A percentile compares a stretch with the other conserved stretches of the same genome.
Conservation (phyloP, 2,329 filamentous ascomycete species). For the Neonectria neomacrospora region DNA sequence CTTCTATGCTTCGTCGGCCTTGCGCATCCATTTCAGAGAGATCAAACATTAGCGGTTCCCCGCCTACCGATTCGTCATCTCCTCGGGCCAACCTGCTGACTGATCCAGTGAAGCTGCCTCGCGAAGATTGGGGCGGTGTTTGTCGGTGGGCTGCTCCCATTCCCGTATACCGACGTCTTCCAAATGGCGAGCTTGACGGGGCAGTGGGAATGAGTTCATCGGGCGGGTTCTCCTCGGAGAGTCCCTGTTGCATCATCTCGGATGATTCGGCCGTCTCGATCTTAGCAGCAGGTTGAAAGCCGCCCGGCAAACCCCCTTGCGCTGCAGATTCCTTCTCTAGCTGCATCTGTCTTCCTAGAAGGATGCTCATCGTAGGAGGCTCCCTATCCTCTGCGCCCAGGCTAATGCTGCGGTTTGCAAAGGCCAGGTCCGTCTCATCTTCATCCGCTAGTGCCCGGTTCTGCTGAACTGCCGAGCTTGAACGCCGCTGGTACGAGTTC, state of each 20-base stretch:
- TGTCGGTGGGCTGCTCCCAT: conserved; percentile 53
- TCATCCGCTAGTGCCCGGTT: conserved; percentile 65
- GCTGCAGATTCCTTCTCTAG: conserved; percentile 48
- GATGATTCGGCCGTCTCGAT: conserved; percentile 53
- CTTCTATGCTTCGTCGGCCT: conserved; percentile 68
- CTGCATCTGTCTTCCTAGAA: conserved; percentile 61
- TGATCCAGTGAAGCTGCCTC: conserved; percentile 59
- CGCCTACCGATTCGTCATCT: conserved; percentile 66
- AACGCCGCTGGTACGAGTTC: conserved; percentile 66
- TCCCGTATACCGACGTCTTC: conserved; percentile 59
- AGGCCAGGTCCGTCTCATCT: conserved; percentile 70
- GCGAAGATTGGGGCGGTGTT: conserved; percentile 57
- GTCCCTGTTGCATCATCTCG: conserved; percentile 54
- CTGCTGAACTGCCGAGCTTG: conserved; percentile 76
- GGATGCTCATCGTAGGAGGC: conserved; percentile 71
- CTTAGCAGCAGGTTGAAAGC: conserved; percentile 56
- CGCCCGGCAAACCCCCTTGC: conserved; percentile 33
- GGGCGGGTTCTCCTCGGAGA: conserved; percentile 59
- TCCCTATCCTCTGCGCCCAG: conserved; percentile 73
- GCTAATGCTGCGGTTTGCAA: conserved; percentile 74
- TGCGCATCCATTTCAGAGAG: conserved; percentile 76
- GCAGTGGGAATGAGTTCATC: conserved; percentile 55
- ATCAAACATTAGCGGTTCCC: conserved; percentile 77
- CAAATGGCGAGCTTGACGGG: conserved; percentile 58
- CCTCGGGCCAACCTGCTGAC: conserved; percentile 52